phyloP scores from a whole-genome alignment of 768 basidiomycete genomes.

The Mycena albidolilacea region DNA sequence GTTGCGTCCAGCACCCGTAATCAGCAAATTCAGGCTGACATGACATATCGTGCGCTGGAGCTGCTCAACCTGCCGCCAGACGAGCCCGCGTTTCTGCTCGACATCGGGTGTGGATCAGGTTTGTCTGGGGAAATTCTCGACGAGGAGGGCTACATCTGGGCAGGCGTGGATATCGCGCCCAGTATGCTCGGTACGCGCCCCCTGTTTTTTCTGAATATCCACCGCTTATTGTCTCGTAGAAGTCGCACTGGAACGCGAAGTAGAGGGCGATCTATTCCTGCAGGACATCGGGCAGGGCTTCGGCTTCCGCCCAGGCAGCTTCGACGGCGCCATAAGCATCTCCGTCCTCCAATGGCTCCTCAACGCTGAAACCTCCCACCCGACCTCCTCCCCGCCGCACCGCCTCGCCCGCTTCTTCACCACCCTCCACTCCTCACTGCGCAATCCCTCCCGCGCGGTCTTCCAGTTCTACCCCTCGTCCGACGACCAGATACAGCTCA shows the following conservation, averaged over 20 bases:
- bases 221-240: conserved; percentile 62
- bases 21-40: conserved; percentile 96
- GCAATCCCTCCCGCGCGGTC: conserved; percentile 88
- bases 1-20: conserved; percentile 82
- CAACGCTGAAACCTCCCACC: conserved; percentile 94
- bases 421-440: conserved; percentile 88
- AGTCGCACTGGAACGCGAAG: conserved; percentile 95
- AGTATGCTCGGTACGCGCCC: conserved; percentile 90
- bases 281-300: conserved; percentile 99
- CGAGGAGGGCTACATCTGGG: conserved; percentile 94
- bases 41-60: conserved; percentile 97
- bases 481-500: conserved; percentile 97
- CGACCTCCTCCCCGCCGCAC: conserved; percentile 90
- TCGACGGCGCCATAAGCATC: conserved; percentile 98
- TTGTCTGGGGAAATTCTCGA: conserved; percentile 96
- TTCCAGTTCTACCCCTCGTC: conserved; percentile 97
- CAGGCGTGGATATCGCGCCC: conserved; percentile 94
- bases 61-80: conserved; percentile 86
- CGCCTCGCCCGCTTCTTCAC: conserved; percentile 93
- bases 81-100: conserved; percentile 88
- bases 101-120: conserved; percentile 98
- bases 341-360: conserved; percentile 99
- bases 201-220: not conserved
- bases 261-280: conserved; percentile 95
- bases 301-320: conserved; percentile 95